These are phyloP conservation scores for Pyrenochaeta sp. DNA, from an alignment of 2,329 filamentous ascomycete species.

Conservation along the genomic window DNA sequence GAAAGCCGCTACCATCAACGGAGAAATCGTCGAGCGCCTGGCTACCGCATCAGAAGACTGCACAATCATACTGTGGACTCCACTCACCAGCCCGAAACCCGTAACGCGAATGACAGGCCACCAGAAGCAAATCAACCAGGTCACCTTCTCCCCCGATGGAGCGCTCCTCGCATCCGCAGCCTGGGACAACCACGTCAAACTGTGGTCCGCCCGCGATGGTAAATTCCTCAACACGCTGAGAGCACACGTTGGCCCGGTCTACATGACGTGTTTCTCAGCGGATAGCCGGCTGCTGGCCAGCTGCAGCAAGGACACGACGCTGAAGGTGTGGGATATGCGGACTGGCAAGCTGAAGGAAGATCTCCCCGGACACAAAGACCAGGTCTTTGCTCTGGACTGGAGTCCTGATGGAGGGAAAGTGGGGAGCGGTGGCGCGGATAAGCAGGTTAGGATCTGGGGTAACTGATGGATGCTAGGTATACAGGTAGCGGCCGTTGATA, in stretches of 20 bases:
- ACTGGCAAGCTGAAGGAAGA: slow-evolving; percentile 83
- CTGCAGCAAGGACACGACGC: slow-evolving; percentile 86
- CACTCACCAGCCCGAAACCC: slow-evolving; percentile 76
- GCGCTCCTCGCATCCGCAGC: slow-evolving; percentile 84
- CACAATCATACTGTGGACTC: slow-evolving; percentile 96
- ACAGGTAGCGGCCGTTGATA: neutral
- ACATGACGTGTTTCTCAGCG: slow-evolving; percentile 90
- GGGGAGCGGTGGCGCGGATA: slow-evolving; percentile 92
- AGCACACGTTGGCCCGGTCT: slow-evolving; percentile 90
- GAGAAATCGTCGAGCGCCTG: slow-evolving; percentile 80
- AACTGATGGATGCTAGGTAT: slow-evolving; percentile 52
- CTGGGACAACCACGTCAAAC: slow-evolving; percentile 94
- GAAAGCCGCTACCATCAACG: slow-evolving; percentile 79
- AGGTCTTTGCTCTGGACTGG: slow-evolving; percentile 96
- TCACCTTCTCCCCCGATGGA: slow-evolving; percentile 91
- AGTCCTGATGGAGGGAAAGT: slow-evolving; percentile 88
- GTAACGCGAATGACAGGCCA: slow-evolving; percentile 90
- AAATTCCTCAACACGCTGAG: slow-evolving; percentile 85
- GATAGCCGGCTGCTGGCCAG: slow-evolving; percentile 91
- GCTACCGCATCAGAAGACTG: slow-evolving; percentile 95
- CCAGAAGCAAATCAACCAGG: slow-evolving; percentile 96
- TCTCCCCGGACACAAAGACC: slow-evolving; percentile 87
- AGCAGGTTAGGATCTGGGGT: slow-evolving; percentile 71
- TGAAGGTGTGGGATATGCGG: slow-evolving; percentile 93
- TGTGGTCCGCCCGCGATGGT: slow-evolving; percentile 82